Evolutionary conservation across 768 basidiomycete genomes (phyloP).

Genomic region (Nevesoporus exiguus): DNA sequence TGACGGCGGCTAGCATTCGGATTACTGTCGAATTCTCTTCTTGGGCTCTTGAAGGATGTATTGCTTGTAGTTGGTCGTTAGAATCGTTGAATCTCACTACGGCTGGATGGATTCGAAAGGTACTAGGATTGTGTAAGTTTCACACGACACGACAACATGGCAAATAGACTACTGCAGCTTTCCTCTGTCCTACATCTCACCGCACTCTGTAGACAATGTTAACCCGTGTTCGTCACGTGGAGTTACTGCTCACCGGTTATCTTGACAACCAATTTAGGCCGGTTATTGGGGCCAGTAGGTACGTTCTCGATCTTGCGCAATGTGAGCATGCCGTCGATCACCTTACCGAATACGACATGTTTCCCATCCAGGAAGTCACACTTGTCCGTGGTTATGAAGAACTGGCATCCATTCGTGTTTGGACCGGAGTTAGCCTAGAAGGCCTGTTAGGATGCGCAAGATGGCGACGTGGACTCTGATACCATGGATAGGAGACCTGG

Average conservation of each 20-base stretch:
- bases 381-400: conserved; percentile 94
- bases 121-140: background rate
- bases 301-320: conserved; percentile 96
- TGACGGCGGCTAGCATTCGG: background rate
- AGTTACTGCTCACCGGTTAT: conserved; percentile 62
- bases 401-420: conserved; percentile 95
- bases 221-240: background rate
- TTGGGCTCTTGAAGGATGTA: background rate
- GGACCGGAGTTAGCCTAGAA: conserved; percentile 89
- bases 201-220: conserved; percentile 42
- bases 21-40: background rate
- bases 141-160: background rate
- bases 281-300: conserved; percentile 84
- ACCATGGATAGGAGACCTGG: conserved; percentile 94
- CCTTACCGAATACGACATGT: conserved; percentile 89
- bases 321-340: conserved; percentile 92
- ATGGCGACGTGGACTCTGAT: conserved; percentile 8
- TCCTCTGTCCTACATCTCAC: conserved; percentile 47
- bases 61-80: background rate
- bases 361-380: conserved; percentile 96
- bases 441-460: conserved; percentile 1
- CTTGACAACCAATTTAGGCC: conserved; percentile 85
- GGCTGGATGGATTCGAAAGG: background rate
- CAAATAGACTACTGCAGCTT: background rate
- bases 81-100: background rate